phyloP scores from a whole-genome alignment of 1,139 yeast species.

The Suhomyces atakaporum region DNA sequence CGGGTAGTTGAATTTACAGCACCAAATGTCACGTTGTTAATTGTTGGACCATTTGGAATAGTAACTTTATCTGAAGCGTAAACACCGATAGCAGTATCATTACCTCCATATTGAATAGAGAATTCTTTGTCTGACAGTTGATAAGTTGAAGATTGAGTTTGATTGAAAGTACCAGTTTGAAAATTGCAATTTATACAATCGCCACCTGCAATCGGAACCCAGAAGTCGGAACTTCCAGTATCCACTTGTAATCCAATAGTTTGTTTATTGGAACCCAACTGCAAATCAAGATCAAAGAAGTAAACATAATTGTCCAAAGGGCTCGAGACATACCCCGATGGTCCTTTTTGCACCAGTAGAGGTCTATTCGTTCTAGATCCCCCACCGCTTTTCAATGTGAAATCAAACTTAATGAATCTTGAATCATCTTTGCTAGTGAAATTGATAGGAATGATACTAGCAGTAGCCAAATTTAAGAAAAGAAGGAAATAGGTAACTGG shows the following conservation, averaged over 20 bases:
- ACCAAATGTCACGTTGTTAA: slow-evolving; percentile 53
- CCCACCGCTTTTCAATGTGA: neutral
- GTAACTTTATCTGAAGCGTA: slow-evolving; percentile 58
- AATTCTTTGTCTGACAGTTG: slow-evolving; percentile 43
- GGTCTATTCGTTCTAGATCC: neutral
- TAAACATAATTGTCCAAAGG: slow-evolving; percentile 2
- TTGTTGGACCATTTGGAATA: slow-evolving; percentile 19
- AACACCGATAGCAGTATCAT: slow-evolving; percentile 35
- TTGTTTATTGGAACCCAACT: slow-evolving; percentile 17
- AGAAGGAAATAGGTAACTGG: no score
- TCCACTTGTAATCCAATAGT: slow-evolving; percentile 18
- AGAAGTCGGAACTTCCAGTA: slow-evolving; percentile 26
- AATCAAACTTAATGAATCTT: neutral
- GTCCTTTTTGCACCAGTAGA: neutral
- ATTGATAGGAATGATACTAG: neutral
- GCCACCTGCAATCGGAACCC: slow-evolving; percentile 15
- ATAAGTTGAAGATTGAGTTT: slow-evolving; percentile 47
- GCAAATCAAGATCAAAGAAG: slow-evolving; percentile 7
- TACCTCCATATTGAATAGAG: slow-evolving; percentile 34
- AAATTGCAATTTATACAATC: slow-evolving; percentile 4
- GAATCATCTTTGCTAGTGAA: neutral
- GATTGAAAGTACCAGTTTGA: slow-evolving; percentile 53
- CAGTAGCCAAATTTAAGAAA: no score
- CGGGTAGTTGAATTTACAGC: slow-evolving; percentile 57
- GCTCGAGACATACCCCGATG: neutral